Conservation (phyloP, 2,329 filamentous ascomycete species). For the Colletotrichum camelliae region DNA sequence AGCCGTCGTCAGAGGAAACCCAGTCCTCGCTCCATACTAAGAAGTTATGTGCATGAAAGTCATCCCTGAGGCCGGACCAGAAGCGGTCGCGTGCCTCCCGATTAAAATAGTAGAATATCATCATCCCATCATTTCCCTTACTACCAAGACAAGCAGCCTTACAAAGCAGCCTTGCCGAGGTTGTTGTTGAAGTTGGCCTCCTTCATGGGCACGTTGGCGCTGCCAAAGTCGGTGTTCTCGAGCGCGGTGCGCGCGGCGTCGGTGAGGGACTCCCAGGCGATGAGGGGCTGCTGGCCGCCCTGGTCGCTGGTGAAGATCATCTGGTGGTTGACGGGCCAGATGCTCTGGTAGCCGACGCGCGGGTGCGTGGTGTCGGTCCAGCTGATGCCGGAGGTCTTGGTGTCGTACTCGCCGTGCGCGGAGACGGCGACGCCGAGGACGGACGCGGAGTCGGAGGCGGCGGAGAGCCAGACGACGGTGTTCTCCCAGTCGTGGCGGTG, state of each 20-base stretch:
- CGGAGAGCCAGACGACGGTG: slow-evolving; percentile 36
- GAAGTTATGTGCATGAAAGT: slow-evolving; percentile 12
- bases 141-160: neutral
- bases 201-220: slow-evolving; percentile 43
- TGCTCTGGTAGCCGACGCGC: slow-evolving; percentile 35
- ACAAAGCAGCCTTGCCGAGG: slow-evolving; percentile 19
- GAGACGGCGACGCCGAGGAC: slow-evolving; percentile 36
- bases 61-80: neutral
- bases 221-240: slow-evolving; percentile 41
- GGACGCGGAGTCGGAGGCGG: slow-evolving; percentile 28
- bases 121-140: neutral
- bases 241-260: slow-evolving; percentile 37
- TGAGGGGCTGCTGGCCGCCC: slow-evolving; percentile 42
- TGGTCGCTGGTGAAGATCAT: slow-evolving; percentile 36
- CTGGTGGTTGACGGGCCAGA: slow-evolving; percentile 38
- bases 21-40: neutral
- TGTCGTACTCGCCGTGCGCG: slow-evolving; percentile 35
- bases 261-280: slow-evolving; percentile 44
- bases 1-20: neutral
- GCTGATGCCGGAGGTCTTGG: slow-evolving; percentile 25
- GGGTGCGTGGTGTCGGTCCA: slow-evolving; percentile 30
- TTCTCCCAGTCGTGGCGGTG: slow-evolving; percentile 44
- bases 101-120: slow-evolving; percentile 8
- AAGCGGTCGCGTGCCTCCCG: neutral
- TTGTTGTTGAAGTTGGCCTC: slow-evolving; percentile 20